Base-by-base conservation (phyloP, 2,329 filamentous ascomycete species). In the Alternaria panax region DNA sequence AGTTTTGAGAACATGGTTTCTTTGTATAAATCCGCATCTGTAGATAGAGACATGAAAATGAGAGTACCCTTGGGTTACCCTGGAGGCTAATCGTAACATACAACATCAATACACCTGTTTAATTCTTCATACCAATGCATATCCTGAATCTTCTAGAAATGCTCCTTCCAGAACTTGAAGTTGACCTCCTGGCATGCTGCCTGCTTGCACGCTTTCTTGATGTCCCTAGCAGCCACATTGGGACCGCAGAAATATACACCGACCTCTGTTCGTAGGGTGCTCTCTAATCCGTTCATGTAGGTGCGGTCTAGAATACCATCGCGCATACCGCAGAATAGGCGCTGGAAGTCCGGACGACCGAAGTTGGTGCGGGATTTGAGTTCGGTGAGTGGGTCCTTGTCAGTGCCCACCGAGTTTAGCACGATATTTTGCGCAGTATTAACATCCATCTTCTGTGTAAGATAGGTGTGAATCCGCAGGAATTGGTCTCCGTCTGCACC, bases 91-190 rank as follows among this genome's bases (percentile, higher is more conserved):
- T 55, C 36, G 41, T 59, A 48, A 54, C 42, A 59, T 34, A 32
- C 36, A 51, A 55, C 30, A 20, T 24, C 20, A 55, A 50, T 34
- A 45, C 34, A 25, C 47, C 22, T 48, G 14, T 38, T 22, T 7
- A 27, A 42, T 27, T 30, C 22, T 30, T 41, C 36, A 50, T 48
- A 48, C 30, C 20, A 25, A 36, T 25, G 36, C 45, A 48, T 22
- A 24, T 54, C 22, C n/a, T 47, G 11, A 22, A 24, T 20, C 14
- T 2, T 70, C 65, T 77, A 84, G 65, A 84, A 84, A 76, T 99
- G 94, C 80, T 99, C 95, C 83, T 99, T 99, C 95, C 95, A 99
- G 84, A 99, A 99, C 71, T 92, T 91, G 83, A 98, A 99, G 72
- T 89, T 87, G 57, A 99, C 92, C 68, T 96, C 91, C 63, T 87